Evolutionary conservation across 75 land plant genomes (phyloP), one percentile per base, ranked within the genome.

Genomic region (Isoetes taiwanensis): DNA sequence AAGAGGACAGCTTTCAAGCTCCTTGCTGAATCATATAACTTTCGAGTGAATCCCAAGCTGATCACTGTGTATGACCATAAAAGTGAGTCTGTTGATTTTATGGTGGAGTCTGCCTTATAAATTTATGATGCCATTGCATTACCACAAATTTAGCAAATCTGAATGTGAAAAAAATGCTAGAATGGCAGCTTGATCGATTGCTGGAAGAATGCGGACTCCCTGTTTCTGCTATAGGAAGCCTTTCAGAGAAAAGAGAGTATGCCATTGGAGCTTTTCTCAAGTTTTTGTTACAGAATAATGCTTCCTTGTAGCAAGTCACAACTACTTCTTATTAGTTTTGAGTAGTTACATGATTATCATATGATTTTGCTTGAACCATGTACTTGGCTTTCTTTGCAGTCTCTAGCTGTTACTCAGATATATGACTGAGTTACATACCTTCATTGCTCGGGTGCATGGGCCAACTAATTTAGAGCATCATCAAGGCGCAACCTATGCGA

Each of bases 11-110:
- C 97, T 1, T 86, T 83, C 70, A 91, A 80, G 58, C 63, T 91
- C 23, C 62, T 91, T 34, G 93, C 93, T 29, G 83, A 86, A 41
- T 77, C 94, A 4, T 91, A 91, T 34, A 87, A 84, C 0, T 86
- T 91, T 59, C 61, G 79, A 21, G 19, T 70, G 14, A 69, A 61
- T 42, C 28, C 32, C 19, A 68, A 79, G 59, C 73, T 91, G 53
- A 54, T 91, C 29, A 83, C 88, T 2, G 76, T 78, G 50, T 91
- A 80, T 61, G 97, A 86, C 30, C 69, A 83, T 42, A 76, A 91
- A 43, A 86, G 81, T 52, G 83, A 83, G 32, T 78, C 88, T 9
- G 66, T 83, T 21, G 78, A 67, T 17, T 64, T 76, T 30, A 78
- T 91, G 94, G 65, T 61, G 0, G 72, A 63, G 26, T 68, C 60